Evolutionary conservation across 169 alveolate species (phyloP).

Genomic region (Eimeria falciformis): DNA sequence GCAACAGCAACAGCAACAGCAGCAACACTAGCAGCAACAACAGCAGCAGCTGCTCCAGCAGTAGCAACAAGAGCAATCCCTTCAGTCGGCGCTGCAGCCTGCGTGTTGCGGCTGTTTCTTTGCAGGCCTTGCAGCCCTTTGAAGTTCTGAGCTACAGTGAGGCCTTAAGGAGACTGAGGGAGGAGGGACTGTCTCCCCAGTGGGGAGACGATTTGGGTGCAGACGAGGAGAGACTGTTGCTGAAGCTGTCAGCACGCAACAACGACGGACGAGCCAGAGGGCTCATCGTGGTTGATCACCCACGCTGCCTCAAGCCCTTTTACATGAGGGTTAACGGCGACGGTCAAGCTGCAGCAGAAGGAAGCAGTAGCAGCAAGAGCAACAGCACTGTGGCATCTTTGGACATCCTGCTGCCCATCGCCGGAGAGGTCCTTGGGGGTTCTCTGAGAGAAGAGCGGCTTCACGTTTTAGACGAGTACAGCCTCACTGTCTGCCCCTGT

Average conservation of each 20-base stretch:
- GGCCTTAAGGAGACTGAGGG: conserved; percentile 1
- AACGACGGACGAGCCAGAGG: conserved; percentile 1
- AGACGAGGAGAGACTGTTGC: conserved; percentile 18
- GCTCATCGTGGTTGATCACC: neutral
- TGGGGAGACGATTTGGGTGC: conserved; percentile 29
- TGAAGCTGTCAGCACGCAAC: conserved; percentile 27
- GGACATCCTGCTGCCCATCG: conserved; percentile 98
- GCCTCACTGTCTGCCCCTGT: neutral
- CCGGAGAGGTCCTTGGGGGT: conserved; percentile 99
- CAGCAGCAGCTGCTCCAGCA: conserved; percentile 22
- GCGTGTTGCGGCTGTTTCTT: neutral
- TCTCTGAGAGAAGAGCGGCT: conserved; percentile 98
- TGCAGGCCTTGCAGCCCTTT: conserved; percentile 6
- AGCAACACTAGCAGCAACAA: neutral
- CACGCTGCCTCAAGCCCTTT: neutral
- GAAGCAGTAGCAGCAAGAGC: conserved; percentile 91
- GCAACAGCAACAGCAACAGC: neutral
- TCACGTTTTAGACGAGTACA: conserved; percentile 88
- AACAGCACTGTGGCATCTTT: conserved; percentile 97
- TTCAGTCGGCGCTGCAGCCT: neutral
- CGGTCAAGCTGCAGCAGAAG: conserved; percentile 54
- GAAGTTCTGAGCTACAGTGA: neutral
- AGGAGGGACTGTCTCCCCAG: conserved; percentile 5
- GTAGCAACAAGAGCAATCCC: neutral
- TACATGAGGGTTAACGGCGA: neutral